These are phyloP conservation scores for Fusarium sp. DNA, from an alignment of 2,329 filamentous ascomycete genomes.

Conservation along the genomic window DNA sequence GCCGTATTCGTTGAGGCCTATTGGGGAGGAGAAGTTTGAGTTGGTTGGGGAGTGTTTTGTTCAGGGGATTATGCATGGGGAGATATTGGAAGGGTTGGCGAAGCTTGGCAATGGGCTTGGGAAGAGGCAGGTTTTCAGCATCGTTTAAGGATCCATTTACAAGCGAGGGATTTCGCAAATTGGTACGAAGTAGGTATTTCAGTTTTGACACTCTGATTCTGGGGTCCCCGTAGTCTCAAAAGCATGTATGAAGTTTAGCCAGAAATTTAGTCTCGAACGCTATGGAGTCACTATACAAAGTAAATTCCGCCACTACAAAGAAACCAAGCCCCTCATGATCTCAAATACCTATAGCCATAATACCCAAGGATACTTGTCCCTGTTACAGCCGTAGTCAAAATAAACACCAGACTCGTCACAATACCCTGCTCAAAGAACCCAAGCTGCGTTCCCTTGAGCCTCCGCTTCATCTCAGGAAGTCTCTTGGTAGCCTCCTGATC, in stretches of 20 bases:
- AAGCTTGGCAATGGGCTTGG: neutral
- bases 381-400: constrained; percentile 10
- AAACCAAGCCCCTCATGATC: neutral
- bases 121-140: neutral
- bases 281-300: neutral
- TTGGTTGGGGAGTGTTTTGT: constrained; percentile 28
- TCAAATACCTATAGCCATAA: constrained; percentile 7
- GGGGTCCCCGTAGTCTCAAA: no score
- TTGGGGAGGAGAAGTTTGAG: neutral
- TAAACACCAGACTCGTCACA: constrained; percentile 16
- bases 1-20: constrained; percentile 12
- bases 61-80: constrained; percentile 23
- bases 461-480: constrained; percentile 9
- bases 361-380: constrained; percentile 20
- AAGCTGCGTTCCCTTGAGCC: constrained; percentile 10
- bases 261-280: neutral
- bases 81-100: neutral
- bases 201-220: neutral
- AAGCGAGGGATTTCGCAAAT: rapidly evolving
- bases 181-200: rapidly evolving
- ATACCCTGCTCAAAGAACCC: constrained; percentile 32
- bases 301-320: neutral
- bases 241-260: no score
- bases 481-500: constrained; percentile 9
- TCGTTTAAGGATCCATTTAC: neutral